Evolutionary conservation across 768 basidiomycete species (phyloP).

Genomic region (Suillus subluteus): DNA sequence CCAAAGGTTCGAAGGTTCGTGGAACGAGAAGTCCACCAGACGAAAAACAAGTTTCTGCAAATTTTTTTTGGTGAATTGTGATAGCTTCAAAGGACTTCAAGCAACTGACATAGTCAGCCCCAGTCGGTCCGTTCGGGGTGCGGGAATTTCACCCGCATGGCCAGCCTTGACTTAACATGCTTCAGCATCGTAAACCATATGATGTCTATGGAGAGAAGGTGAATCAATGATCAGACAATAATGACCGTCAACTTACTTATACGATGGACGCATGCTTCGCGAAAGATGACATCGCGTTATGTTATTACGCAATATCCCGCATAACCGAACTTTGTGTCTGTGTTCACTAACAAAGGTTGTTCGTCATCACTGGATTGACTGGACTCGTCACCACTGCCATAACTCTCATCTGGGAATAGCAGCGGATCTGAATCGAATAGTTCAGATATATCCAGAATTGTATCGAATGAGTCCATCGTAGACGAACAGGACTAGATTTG

Average conservation of each 20-base stretch:
- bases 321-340: constrained; percentile 19
- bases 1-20: not conserved
- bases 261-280: not conserved
- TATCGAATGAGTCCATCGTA: constrained; percentile 8
- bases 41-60: not conserved
- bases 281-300: not conserved
- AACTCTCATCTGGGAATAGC: not conserved
- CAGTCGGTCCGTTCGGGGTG: not conserved
- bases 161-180: not conserved
- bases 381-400: not conserved
- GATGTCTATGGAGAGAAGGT: not conserved
- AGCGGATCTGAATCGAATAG: not conserved
- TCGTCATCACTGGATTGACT: not conserved
- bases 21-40: not conserved
- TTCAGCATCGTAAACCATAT: not conserved
- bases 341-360: constrained; percentile 11
- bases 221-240: not conserved
- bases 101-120: too few relatives aligned
- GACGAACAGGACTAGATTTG: not conserved
- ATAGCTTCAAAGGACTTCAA: too few relatives aligned
- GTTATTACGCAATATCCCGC: constrained; percentile 9
- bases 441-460: not conserved
- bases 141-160: not conserved
- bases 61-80: too few relatives aligned
- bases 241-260: not conserved